Base-by-base conservation (phyloP, 2,329 filamentous ascomycete species). In the Sclerotinia minor region DNA sequence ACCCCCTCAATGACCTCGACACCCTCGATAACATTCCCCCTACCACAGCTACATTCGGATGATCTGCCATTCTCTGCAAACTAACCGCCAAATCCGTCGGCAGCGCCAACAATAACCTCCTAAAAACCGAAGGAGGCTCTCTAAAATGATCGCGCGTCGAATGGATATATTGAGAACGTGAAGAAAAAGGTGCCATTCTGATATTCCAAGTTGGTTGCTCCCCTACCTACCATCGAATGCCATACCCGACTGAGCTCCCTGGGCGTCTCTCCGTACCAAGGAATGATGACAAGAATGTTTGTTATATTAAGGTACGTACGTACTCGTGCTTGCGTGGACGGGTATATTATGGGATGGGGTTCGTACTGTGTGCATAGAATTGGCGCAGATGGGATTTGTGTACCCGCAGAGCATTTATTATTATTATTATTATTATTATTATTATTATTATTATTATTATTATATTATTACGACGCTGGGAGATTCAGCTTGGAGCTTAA, bases 71-170 rank as follows among this genome's bases (percentile, higher is more conserved):
- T 59, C 70, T 64, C 45, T 72, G 73, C 61, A 76, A 69, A 52
- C 71, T 68, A 49, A 67, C 67, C 13, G 72, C 69, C 15, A 76
- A 58, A 41, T 70, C 71, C 13, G 67, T 64, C 21, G 74, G 74
- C 5, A 76, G 63, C 9, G 53, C 64, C 19, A 71, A 63, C 29
- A 76, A 64, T 15, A 75, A 24, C 59, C 75, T 75, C n/a, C 70
- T 65, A 47, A 75, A 49, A 8, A 75, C 7, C 6, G 75, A 73
- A 5, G 72, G 73, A 4, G 73, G 73, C 64, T 76, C 72, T 61
- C 72, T 61, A 65, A 72, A 74, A 64, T 73, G 68, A 66, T 75
- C 70, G 67, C 71, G 74, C 57, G 72, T 70, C 17, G 73, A 73
- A 67, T 49, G 49, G 15, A 64, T 67, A 67, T 57, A 67, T 67